Evolutionary conservation across 345 rosid genomes (phyloP).

Genomic region (Psidium guajava): DNA sequence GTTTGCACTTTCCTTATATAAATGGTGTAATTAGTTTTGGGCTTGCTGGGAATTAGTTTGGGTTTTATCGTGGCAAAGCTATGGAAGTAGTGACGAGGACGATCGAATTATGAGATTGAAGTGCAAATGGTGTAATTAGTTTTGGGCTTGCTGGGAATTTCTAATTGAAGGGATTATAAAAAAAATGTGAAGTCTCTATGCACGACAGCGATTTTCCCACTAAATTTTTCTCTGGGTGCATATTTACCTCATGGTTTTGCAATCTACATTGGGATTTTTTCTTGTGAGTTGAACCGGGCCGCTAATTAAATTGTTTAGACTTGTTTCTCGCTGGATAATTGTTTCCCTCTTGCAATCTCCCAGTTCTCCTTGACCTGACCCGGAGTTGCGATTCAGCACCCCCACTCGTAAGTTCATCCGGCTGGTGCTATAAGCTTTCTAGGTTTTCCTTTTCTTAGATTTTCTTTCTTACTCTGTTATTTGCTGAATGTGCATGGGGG

Average conservation of each 20-base stretch:
- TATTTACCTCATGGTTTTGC: background rate
- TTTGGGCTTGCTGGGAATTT: background rate
- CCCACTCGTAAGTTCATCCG: background rate
- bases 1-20: no score
- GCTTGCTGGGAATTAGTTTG: no score
- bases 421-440: background rate
- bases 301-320: background rate
- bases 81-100: conserved; percentile 56
- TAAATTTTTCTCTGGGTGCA: background rate
- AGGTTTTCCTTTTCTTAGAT: background rate
- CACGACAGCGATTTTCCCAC: background rate
- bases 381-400: background rate
- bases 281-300: background rate
- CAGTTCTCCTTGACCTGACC: background rate
- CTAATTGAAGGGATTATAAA: background rate
- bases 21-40: no score
- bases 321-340: background rate
- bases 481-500: background rate
- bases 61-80: conserved; percentile 50
- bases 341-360: background rate
- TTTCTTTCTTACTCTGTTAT: background rate
- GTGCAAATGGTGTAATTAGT: background rate
- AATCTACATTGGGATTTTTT: background rate
- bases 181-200: background rate
- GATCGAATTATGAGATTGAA: background rate